A percentile compares a stretch with the other conserved stretches of the same genome.
Conservation (phyloP, 306 rosid genomes). For the Comarum palustre region DNA sequence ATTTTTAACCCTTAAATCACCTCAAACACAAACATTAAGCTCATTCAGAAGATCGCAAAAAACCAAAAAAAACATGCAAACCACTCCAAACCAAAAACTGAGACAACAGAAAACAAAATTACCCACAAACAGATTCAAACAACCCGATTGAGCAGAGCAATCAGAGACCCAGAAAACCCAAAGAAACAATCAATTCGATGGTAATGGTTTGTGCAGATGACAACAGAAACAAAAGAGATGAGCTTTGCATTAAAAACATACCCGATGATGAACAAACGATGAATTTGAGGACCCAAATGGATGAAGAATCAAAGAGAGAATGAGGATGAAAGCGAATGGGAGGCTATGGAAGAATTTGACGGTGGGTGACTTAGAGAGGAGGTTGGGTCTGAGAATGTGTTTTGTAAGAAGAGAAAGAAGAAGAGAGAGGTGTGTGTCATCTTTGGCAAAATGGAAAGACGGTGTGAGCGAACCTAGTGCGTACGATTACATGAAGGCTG, state of each 20-base stretch:
- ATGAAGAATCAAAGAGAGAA: slow-evolving; percentile 11
- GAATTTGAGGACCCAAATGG: slow-evolving; percentile 17
- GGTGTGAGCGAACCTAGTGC: slow-evolving; percentile 25
- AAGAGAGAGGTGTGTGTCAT: background rate
- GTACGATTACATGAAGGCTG: slow-evolving; percentile 9
- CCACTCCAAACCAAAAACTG: background rate
- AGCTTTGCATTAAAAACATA: slow-evolving; percentile 19
- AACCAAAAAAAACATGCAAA: slow-evolving; percentile 6
- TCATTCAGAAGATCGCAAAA: slow-evolving; percentile 12
- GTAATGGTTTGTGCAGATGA: background rate
- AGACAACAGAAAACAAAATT: background rate
- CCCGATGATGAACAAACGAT: slow-evolving; percentile 11
- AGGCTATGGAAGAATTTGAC: slow-evolving; percentile 21
- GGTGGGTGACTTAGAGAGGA: slow-evolving; percentile 32
- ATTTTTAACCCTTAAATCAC: background rate
- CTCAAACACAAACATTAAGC: background rate
- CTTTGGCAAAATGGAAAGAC: slow-evolving; percentile 29
- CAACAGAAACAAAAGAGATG: background rate
- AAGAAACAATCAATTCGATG: background rate
- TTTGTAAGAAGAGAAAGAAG: background rate
- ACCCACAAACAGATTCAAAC: slow-evolving; percentile 29
- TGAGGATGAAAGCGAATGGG: slow-evolving; percentile 19
- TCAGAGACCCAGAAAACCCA: background rate
- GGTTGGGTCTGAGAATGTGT: slow-evolving; percentile 25
- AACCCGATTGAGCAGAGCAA: slow-evolving; percentile 20